A percentile compares a stretch with the other conserved stretches of the same genome.
phyloP scores from a whole-genome alignment of 257 asterid genomes.

The Eustoma russellianum region DNA sequence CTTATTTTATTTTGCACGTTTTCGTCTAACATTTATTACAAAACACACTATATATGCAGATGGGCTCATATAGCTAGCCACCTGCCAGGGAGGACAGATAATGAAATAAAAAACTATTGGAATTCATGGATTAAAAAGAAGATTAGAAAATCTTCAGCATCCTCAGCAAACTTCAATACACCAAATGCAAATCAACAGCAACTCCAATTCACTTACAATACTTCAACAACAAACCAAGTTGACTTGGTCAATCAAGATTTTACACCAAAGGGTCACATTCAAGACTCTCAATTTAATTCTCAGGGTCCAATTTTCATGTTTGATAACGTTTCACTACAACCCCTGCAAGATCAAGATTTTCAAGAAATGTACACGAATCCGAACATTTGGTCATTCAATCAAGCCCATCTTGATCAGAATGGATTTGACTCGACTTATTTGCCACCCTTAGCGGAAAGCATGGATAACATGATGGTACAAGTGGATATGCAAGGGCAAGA shows the following conservation, averaged over 20 bases:
- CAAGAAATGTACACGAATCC: conserved; percentile 28
- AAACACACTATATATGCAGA: conserved; percentile 19
- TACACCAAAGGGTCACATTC: conserved; percentile 26
- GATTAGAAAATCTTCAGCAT: conserved; percentile 38
- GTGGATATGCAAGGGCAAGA: conserved; percentile 27
- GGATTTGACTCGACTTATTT: conserved; percentile 21
- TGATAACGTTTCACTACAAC: conserved; percentile 25
- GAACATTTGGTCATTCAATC: conserved; percentile 38
- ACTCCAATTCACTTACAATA: conserved; percentile 21
- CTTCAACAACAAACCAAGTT: conserved; percentile 19
- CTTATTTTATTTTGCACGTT: too few species aligned
- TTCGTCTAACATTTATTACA: too few species aligned
- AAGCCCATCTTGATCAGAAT: conserved; percentile 17
- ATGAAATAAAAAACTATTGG: conserved; percentile 91
- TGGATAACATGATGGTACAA: conserved; percentile 34
- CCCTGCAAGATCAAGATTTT: conserved; percentile 26
- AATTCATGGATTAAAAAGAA: conserved; percentile 94
- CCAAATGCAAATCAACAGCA: conserved; percentile 13
- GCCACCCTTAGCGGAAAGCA: conserved; percentile 39
- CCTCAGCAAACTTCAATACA: conserved; percentile 13
- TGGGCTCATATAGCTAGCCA: conserved; percentile 98
- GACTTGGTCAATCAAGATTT: conserved; percentile 38
- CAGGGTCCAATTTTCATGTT: conserved; percentile 49
- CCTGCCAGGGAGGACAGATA: conserved; percentile 89
- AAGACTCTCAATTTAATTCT: conserved; percentile 31